These are phyloP conservation scores for Tephrocybe sp. DNA, from an alignment of 768 basidiomycete species.

Conservation along the genomic window DNA sequence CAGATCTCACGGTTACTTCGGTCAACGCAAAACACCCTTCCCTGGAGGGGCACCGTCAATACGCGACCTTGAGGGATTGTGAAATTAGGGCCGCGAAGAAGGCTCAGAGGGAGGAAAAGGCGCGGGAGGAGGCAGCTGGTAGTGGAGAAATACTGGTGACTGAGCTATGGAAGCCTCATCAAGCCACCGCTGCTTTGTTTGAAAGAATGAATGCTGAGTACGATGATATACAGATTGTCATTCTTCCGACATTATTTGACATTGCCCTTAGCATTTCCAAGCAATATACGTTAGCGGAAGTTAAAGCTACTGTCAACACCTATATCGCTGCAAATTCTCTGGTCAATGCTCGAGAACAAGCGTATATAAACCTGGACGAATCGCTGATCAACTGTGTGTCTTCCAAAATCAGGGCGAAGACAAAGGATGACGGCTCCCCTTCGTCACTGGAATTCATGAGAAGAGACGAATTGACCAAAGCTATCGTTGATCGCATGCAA, in stretches of 20 bases:
- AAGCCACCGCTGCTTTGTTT: constrained; percentile 55
- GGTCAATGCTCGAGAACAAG: constrained; percentile 62
- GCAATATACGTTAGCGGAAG: constrained; percentile 54
- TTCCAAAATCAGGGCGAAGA: constrained; percentile 31
- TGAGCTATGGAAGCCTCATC: constrained; percentile 78
- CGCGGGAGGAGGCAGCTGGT: constrained; percentile 39
- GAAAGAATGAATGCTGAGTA: constrained; percentile 62
- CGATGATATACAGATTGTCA: constrained; percentile 21
- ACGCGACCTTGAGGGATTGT: constrained; percentile 62
- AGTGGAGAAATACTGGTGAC: constrained; percentile 52
- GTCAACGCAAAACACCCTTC: constrained; percentile 58
- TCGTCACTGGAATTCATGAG: constrained; percentile 51
- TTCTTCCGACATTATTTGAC: background rate
- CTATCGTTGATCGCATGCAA: constrained; percentile 68
- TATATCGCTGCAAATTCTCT: constrained; percentile 65
- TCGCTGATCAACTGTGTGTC: constrained; percentile 35
- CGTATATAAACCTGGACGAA: constrained; percentile 69
- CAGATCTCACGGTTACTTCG: constrained; percentile 51
- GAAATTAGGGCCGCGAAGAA: constrained; percentile 63
- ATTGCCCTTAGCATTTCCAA: constrained; percentile 41
- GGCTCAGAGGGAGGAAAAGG: constrained; percentile 51
- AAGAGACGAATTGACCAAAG: constrained; percentile 59
- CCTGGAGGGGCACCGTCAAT: constrained; percentile 48
- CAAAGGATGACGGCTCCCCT: constrained; percentile 23
- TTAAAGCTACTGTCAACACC: constrained; percentile 54